Conservation (phyloP, 495 filamentous ascomycete genomes). For the Podospora appendiculata region DNA sequence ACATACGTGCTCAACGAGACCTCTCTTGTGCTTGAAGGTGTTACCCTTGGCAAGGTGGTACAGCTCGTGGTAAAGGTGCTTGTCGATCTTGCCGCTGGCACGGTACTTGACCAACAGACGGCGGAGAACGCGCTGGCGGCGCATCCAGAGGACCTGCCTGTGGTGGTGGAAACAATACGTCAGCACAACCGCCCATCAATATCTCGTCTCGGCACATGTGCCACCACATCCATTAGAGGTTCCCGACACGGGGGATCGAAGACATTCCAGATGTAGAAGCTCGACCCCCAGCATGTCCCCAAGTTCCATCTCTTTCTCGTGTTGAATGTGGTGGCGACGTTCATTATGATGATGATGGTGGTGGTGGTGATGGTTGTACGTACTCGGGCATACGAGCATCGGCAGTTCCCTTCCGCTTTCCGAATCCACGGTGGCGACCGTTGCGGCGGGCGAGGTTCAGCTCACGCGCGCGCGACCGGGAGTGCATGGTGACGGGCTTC, state of each 20-base stretch:
- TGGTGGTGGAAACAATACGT: constrained; percentile 16
- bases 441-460: constrained; percentile 82
- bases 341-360: neutral
- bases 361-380: constrained; percentile 24
- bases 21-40: constrained; percentile 99
- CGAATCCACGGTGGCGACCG: constrained; percentile 94
- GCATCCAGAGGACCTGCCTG: constrained; percentile 98
- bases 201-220: neutral
- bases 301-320: neutral
- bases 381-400: constrained; percentile 99
- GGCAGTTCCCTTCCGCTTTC: constrained; percentile 99
- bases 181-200: constrained; percentile 10
- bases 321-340: neutral
- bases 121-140: constrained; percentile 96
- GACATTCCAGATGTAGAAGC: neutral
- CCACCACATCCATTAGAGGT: neutral
- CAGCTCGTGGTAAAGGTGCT: constrained; percentile 99
- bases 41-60: constrained; percentile 99
- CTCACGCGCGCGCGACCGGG: constrained; percentile 86
- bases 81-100: constrained; percentile 99
- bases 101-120: constrained; percentile 99
- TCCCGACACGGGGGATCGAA: neutral
- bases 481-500: constrained; percentile 99
- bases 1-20: constrained; percentile 96
- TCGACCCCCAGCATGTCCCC: neutral